Conservation (phyloP, 345 rosid genomes). For the Angophora floribunda region DNA sequence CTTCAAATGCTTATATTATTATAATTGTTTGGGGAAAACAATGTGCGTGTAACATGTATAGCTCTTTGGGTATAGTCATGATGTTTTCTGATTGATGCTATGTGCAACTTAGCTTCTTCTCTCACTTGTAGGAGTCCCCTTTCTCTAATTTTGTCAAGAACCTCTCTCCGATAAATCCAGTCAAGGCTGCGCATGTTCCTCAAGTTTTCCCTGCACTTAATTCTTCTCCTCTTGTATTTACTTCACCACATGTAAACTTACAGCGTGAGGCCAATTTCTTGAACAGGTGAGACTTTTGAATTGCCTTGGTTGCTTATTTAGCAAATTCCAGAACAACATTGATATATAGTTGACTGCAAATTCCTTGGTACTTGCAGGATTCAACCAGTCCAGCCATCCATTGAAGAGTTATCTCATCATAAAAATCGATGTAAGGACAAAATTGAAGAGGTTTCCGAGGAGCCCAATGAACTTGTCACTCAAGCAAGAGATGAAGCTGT, state of each 20-base stretch:
- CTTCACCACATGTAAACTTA: conserved; percentile 23
- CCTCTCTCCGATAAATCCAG: conserved; percentile 26
- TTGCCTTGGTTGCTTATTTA: not conserved
- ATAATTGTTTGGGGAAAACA: not conserved
- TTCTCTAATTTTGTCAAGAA: conserved; percentile 22
- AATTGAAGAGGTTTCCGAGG: not conserved
- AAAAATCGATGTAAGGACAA: not conserved
- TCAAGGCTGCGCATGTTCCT: conserved; percentile 7
- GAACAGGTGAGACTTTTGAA: conserved; percentile 19
- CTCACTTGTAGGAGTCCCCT: conserved; percentile 33
- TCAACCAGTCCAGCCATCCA: conserved; percentile 2
- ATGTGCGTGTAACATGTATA: not conserved
- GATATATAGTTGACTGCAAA: not conserved
- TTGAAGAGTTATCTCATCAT: not conserved
- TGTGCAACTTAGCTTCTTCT: not conserved
- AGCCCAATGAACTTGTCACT: conserved; percentile 1
- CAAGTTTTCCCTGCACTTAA: conserved; percentile 22
- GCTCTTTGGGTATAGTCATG: not conserved
- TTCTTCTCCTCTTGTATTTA: conserved; percentile 42
- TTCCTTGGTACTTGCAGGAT: conserved; percentile 11
- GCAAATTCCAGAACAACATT: not conserved
- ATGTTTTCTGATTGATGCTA: not conserved
- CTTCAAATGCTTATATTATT: not conserved
- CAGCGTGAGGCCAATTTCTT: conserved; percentile 6
- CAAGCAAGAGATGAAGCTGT: not conserved